A percentile compares a stretch with the other conserved stretches of the same genome.
phyloP scores from a whole-genome alignment of 2,329 filamentous ascomycete genomes.

The Peltaster fructicola region DNA sequence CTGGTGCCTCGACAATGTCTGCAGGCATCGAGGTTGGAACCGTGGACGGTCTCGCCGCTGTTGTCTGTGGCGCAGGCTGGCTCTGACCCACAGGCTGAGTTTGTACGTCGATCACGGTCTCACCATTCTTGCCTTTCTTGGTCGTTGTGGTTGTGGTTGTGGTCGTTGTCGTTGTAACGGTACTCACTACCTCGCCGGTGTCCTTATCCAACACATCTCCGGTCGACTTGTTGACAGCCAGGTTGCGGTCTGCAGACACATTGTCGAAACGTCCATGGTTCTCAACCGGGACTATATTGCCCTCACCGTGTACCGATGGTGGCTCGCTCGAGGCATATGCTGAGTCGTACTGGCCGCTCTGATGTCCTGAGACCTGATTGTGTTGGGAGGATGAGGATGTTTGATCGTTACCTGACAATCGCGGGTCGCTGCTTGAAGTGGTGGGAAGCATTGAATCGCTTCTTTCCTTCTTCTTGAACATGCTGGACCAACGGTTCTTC shows the following conservation, averaged over 20 bases:
- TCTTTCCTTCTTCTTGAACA: too few species aligned
- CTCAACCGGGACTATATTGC: slow-evolving; percentile 11
- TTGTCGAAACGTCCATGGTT: slow-evolving; percentile 14
- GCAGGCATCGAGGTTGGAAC: slow-evolving; percentile 1
- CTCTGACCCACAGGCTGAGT: slow-evolving; percentile 4
- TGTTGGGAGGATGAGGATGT: too few species aligned
- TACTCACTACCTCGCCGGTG: slow-evolving; percentile 15
- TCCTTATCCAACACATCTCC: slow-evolving; percentile 16
- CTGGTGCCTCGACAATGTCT: slow-evolving; percentile 6
- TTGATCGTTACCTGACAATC: too few species aligned
- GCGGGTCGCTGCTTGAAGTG: too few species aligned
- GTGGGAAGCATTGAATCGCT: too few species aligned
- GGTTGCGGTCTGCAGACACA: slow-evolving; percentile 10
- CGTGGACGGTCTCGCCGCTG: background rate
- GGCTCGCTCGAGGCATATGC: slow-evolving; percentile 12
- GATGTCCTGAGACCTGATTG: too few species aligned
- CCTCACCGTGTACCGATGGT: slow-evolving; percentile 3
- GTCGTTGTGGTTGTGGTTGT: slow-evolving; percentile 14
- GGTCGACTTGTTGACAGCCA: slow-evolving; percentile 12
- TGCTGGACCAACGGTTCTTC: too few species aligned
- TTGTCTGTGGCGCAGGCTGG: background rate
- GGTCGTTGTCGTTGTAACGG: slow-evolving; percentile 16
- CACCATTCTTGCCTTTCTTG: slow-evolving; percentile 7
- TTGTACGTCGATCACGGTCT: slow-evolving; percentile 7
- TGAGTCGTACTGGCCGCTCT: slow-evolving; percentile 7